Percentiles rank a stretch among this genome's conserved stretches.
These are phyloP conservation scores for Suillus plorans DNA, from an alignment of 768 basidiomycete genomes.

Conservation along the genomic window DNA sequence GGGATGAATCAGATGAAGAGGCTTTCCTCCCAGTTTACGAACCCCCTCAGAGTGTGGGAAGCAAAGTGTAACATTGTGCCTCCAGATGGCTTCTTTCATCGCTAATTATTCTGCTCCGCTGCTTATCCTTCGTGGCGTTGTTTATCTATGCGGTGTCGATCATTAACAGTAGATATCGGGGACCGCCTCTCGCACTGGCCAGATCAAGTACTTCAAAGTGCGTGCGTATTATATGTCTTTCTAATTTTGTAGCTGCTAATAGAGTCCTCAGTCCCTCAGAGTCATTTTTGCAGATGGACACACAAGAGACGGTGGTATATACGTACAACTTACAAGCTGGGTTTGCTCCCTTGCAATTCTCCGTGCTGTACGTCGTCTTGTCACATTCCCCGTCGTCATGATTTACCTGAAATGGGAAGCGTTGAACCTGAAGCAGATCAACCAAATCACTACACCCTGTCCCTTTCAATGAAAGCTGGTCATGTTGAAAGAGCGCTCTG, in stretches of 20 bases:
- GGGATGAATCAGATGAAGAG: slow-evolving; percentile 11
- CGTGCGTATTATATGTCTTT: slow-evolving; percentile 16
- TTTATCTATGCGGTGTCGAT: not conserved
- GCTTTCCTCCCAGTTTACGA: slow-evolving; percentile 24
- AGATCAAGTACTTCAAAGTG: slow-evolving; percentile 10
- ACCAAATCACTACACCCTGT: slow-evolving; percentile 46
- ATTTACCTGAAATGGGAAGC: slow-evolving; percentile 27
- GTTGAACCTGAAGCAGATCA: slow-evolving; percentile 27
- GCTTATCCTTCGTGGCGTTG: not conserved
- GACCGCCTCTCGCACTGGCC: slow-evolving; percentile 13
- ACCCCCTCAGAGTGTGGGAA: slow-evolving; percentile 5
- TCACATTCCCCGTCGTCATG: slow-evolving; percentile 15
- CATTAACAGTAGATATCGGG: slow-evolving; percentile 7
- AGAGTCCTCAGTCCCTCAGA: slow-evolving; percentile 12
- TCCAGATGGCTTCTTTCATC: slow-evolving; percentile 5
- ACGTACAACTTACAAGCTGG: slow-evolving; percentile 49
- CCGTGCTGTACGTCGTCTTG: slow-evolving; percentile 45
- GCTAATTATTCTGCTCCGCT: slow-evolving; percentile 12
- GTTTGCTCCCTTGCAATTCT: slow-evolving; percentile 45
- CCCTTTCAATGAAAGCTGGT: slow-evolving; percentile 53
- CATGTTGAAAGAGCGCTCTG: slow-evolving; percentile 54
- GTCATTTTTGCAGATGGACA: slow-evolving; percentile 26
- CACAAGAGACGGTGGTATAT: slow-evolving; percentile 32
- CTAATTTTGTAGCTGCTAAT: slow-evolving; percentile 12
- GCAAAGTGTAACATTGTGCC: slow-evolving; percentile 9